Percentiles rank a stretch among this genome's conserved stretches.
Conservation (phyloP, 257 asterid genomes). For the Gentiana macrophylla region DNA sequence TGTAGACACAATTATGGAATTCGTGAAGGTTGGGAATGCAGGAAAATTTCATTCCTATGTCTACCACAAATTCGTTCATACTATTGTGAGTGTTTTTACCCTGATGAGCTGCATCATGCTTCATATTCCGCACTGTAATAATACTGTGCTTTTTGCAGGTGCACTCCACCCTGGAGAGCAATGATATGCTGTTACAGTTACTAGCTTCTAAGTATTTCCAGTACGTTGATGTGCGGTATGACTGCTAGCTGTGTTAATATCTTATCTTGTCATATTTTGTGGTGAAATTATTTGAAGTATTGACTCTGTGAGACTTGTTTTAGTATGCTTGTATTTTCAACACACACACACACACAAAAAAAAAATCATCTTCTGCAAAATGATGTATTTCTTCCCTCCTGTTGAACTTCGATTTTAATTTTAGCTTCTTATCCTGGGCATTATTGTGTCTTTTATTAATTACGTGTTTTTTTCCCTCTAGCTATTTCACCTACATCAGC, state of each 20-base stretch:
- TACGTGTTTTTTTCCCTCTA: conserved; percentile 14
- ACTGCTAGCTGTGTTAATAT: background rate
- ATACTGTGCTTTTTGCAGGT: conserved; percentile 27
- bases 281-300: no score
- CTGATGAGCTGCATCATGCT: background rate
- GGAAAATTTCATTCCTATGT: conserved; percentile 73
- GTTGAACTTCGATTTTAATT: no score
- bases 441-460: background rate
- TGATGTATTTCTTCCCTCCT: no score
- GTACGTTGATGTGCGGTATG: conserved; percentile 79
- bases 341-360: no score
- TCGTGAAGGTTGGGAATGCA: conserved; percentile 70
- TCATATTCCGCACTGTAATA: background rate
- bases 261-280: no score
- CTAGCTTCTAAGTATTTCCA: conserved; percentile 60
- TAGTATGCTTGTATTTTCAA: no score
- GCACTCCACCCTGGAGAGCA: conserved; percentile 31
- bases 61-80: conserved; percentile 59
- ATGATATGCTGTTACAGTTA: conserved; percentile 48
- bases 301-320: no score
- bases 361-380: no score
- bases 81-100: conserved; percentile 36
- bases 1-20: conserved; percentile 76
- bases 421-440: no score
- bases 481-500: conserved; percentile 70